Percentiles rank a stretch among this genome's conserved stretches.
phyloP scores from a whole-genome alignment of 2,329 filamentous ascomycete species.

The Camillea tinctor region DNA sequence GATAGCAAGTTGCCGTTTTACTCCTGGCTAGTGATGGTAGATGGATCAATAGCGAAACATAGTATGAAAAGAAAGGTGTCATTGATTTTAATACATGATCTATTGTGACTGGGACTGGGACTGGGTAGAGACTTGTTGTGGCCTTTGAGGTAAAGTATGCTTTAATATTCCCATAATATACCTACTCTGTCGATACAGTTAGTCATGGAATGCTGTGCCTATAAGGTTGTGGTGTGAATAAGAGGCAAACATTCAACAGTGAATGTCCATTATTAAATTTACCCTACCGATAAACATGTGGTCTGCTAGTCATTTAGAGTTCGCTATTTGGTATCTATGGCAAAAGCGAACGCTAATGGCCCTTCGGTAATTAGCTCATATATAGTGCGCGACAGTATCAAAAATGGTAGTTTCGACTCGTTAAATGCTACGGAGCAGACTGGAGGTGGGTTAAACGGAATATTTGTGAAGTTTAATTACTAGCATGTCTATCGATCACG shows the following conservation, averaged over 20 bases:
- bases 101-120: no score
- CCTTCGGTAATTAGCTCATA: no score
- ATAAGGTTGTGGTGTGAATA: no score
- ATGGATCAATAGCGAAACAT: not conserved
- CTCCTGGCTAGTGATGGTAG: not conserved
- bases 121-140: no score
- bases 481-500: slow-evolving; percentile 32
- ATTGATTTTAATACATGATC: no score
- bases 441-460: not conserved
- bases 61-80: not conserved
- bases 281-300: not conserved
- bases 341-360: no score
- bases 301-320: not conserved
- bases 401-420: not conserved
- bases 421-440: not conserved
- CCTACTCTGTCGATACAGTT: not conserved
- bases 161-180: no score
- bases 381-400: no score
- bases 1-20: not conserved
- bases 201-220: not conserved
- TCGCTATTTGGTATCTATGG: not conserved
- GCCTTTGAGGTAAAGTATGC: no score
- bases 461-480: not conserved
- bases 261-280: not conserved
- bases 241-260: not conserved